Evolutionary conservation across 306 rosid genomes (phyloP), one percentile per base, ranked within the genome.

Genomic region (Cucumis melo): DNA sequence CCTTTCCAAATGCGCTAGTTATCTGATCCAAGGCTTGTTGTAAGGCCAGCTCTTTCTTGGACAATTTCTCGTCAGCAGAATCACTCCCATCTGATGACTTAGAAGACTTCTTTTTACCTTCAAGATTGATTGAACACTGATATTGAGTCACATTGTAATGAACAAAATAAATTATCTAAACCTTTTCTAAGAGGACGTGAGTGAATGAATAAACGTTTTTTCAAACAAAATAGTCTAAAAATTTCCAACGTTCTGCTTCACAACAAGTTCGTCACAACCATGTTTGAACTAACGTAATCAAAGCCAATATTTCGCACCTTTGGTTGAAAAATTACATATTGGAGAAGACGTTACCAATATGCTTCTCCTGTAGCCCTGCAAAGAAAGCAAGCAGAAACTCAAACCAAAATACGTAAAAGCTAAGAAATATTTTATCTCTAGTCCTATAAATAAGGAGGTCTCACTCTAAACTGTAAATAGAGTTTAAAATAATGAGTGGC

Each of bases 1-100:
- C 98, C 79, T 91, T 94, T 77, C 98, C 98, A 84, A 90, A 89
- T 38, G 96, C 44, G 24, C 96, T 81, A 13, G 90, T 87, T 74
- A 94, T 94, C 85, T 94, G 98, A 83, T 94, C 97, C 79, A 94
- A 72, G 34, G 97, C 97, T 88, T 91, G 94, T 51, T 87, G 89
- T 44, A 93, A 87, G 36, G 97, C 92, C 78, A 85, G 48, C 11
- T 93, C 98, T 85, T 86, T 93, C 91, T 90, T 90, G 6, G 96
- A 85, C 87, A 88, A 42, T 73, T 79, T 87, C 61, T 91, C 96
- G 77, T 86, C 96, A 36, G 84, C 57, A 7, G 92, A 86, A 54
- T 88, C 96, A 80, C 89, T 87, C 81, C 82, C 93, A 81, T 88
- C 91, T 48, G 94, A 83, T 54, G 94, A 84, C 86, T 91, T 93